Evolutionary conservation across 225 moss, liverwort and hornwort species (phyloP), one percentile per base, ranked within the genome.

Genomic region (Physcomitrium patens): DNA sequence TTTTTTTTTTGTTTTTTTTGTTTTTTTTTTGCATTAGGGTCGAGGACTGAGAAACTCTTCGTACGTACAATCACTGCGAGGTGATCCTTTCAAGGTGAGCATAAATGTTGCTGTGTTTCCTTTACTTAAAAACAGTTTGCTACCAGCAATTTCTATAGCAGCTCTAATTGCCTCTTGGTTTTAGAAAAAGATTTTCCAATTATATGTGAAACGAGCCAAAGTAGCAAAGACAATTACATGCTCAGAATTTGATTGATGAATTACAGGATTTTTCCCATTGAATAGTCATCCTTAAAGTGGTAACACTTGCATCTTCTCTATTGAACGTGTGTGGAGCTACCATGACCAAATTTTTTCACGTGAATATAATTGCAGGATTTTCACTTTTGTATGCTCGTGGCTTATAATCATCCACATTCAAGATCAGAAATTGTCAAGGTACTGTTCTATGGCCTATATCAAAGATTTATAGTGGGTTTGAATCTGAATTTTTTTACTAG

Each of bases 381-480:
- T 68, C 92, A 93, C 80, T 93, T 93, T 54, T 85, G 78, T 75
- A 91, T 93, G 83, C 83, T 93, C 63, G 92, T 93, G 65, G 90
- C 92, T 16, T 93, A 93, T 64, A 93, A 90, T 67, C 82, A 86
- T 80, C 90, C 90, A 64, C 86, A 90, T 77, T 83, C 90, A 71
- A 88, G 85, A 77, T 89, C 90, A 65, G 90, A 93, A 72, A 90
- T 93, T 65, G 80, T 93, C 64, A 93, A 93, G 92, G 92, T 93
- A 83, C 15, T 48, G 37, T 68, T 48, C 17, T 12, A 47, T n/a
- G 13, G 53, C 56, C 28, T 37, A 9, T 63, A 51, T 56, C 65
- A 13, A 45, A 9, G 26, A 10, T 72, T 43, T 9, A n/a, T 44
- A 17, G 44, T 52, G 14, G 23, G 31, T 37, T 37, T 37, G 31